Conservation (phyloP, 768 basidiomycete genomes). For the Russula dissimulans region DNA sequence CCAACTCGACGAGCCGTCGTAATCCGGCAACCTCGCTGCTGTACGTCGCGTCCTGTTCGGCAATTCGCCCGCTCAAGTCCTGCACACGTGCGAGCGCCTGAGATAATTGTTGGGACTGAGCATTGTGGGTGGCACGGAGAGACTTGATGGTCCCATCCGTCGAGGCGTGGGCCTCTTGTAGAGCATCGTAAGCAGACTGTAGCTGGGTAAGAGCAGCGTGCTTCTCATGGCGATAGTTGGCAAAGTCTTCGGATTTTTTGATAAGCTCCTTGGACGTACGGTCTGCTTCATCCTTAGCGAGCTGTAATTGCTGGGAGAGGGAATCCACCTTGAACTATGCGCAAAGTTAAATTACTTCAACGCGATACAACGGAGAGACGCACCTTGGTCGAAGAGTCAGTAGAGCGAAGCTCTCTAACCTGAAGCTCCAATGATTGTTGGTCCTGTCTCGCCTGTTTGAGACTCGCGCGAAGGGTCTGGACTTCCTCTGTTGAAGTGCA, state of each 20-base stretch:
- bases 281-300: slow-evolving; percentile 68
- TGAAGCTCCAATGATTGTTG: slow-evolving; percentile 57
- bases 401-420: slow-evolving; percentile 62
- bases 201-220: slow-evolving; percentile 68
- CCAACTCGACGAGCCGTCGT: slow-evolving; percentile 66
- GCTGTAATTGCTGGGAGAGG: slow-evolving; percentile 68
- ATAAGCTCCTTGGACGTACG: slow-evolving; percentile 61
- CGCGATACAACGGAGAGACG: slow-evolving; percentile 7
- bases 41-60: slow-evolving; percentile 79
- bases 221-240: slow-evolving; percentile 73
- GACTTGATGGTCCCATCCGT: slow-evolving; percentile 61
- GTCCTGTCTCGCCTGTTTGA: slow-evolving; percentile 71
- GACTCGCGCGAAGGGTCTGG: slow-evolving; percentile 51
- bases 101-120: slow-evolving; percentile 66
- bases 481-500: slow-evolving; percentile 48
- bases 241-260: slow-evolving; percentile 71
- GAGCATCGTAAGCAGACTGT: slow-evolving; percentile 67
- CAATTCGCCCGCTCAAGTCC: slow-evolving; percentile 65
- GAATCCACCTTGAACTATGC: slow-evolving; percentile 79
- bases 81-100: slow-evolving; percentile 70
- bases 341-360: slow-evolving; percentile 7
- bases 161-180: slow-evolving; percentile 57
- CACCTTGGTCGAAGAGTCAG: slow-evolving; percentile 72
- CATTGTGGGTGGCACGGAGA: slow-evolving; percentile 59
- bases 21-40: slow-evolving; percentile 66